Base-by-base conservation (phyloP, 2,329 filamentous ascomycete genomes). In the Seiridium cupressi region DNA sequence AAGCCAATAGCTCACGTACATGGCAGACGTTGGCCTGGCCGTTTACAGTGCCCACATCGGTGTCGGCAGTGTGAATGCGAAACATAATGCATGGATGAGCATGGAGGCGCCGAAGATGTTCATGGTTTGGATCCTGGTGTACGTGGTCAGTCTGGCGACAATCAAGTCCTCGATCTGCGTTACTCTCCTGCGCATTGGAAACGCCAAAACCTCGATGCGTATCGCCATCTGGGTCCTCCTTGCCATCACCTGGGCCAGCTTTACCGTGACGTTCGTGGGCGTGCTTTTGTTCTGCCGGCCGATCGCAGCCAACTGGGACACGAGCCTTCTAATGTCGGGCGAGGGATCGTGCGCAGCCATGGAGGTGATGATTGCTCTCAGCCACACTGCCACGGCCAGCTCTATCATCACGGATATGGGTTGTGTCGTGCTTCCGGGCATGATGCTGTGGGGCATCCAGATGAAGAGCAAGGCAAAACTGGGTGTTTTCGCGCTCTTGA, bases 81-180 rank as follows among this genome's bases (percentile, higher is more conserved):
- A 64, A 18, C 63, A 68, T 9, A 71, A 70, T 51, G 44, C 48
- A 32, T 65, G 58, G 62, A 61, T 69, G 60, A 60, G 49, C 13
- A 55, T 51, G 8, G 63, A 65, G 53, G 58, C 49, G 31, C 60
- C 61, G 18, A 69, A 69, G 44, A 63, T 61, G 18, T 65, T 68
- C 47, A 65, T 65, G 42, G 60, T 70, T 40, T 70, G 68, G 68
- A 69, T 70, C 54, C 49, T 70, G 13, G 56, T 65, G 13, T 70
- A 70, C 60, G 66, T 70, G 18, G 47, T 60, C 42, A 62, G 63
- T 5, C 58, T 70, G 26, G 65, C 66, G 11, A 61, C 65, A 26
- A 61, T 70, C 63, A 70, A 70, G 44, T 73, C 73, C 18, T 77
- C 74, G 42, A 70, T 68, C 68, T 76, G 76, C 55, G 67, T 72